phyloP scores from a whole-genome alignment of 306 rosid genomes.

The Quercus engelmannii region DNA sequence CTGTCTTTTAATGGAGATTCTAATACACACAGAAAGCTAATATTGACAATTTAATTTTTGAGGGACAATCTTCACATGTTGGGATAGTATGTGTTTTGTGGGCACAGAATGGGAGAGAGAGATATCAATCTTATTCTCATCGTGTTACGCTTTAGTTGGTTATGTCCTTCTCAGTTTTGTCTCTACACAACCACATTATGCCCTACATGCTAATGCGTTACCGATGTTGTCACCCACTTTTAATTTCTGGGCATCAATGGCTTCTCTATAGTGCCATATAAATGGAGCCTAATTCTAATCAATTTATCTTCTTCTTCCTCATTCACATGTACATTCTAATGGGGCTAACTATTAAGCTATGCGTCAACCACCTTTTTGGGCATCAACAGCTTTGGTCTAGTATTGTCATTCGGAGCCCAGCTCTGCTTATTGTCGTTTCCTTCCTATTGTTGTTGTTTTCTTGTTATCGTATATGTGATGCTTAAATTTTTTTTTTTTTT shows the following conservation, averaged over 20 bases:
- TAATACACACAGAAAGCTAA: conserved; percentile 7
- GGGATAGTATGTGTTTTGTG: conserved; percentile 21
- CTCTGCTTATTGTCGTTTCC: not conserved
- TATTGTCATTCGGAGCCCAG: conserved; percentile 48
- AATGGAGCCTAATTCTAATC: not conserved
- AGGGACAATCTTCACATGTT: conserved; percentile 39
- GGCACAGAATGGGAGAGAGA: conserved; percentile 18
- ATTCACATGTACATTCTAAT: not conserved
- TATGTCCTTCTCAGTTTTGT: conserved; percentile 11
- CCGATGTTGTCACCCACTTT: not conserved
- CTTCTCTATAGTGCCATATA: not conserved
- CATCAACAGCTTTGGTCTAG: conserved; percentile 8
- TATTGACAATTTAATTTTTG: conserved; percentile 5
- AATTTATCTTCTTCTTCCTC: not conserved
- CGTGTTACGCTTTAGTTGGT: not conserved
- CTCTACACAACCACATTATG: conserved; percentile 2
- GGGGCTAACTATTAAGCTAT: conserved; percentile 11
- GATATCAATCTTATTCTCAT: not conserved
- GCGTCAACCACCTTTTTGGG: conserved; percentile 19
- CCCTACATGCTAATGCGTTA: not conserved
- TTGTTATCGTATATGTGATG: not conserved
- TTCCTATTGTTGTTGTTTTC: not conserved
- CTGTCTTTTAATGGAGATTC: conserved; percentile 5
- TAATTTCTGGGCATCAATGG: not conserved
- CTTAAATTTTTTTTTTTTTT: not conserved